Evolutionary conservation across 768 basidiomycete genomes (phyloP).

Genomic region (Crassisporium funariophilum): DNA sequence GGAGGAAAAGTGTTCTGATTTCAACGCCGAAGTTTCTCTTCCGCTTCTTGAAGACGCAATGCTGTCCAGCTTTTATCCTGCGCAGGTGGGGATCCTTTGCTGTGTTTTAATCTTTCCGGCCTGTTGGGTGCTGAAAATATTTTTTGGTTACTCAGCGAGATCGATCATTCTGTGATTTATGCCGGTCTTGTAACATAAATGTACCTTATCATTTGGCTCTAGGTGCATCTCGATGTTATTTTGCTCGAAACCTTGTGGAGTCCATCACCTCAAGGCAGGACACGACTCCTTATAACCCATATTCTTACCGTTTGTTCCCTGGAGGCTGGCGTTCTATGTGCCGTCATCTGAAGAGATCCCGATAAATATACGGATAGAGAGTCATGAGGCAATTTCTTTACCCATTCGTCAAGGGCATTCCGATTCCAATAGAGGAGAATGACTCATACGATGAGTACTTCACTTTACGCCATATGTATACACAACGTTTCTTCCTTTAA

Average conservation of each 20-base stretch:
- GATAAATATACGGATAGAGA: constrained; percentile 9
- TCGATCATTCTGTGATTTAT: constrained; percentile 4
- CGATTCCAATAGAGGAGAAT: too few relatives aligned
- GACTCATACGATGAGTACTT: too few relatives aligned
- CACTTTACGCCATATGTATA: too few relatives aligned
- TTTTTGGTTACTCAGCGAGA: constrained; percentile 1
- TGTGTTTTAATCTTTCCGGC: neutral
- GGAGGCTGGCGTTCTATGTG: constrained; percentile 18
- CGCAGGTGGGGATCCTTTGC: neutral
- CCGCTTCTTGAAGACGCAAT: constrained; percentile 1
- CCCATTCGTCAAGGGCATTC: constrained; percentile 5
- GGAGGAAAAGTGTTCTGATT: constrained; percentile 6
- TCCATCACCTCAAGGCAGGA: constrained; percentile 55
- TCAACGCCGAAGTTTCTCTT: constrained; percentile 4
- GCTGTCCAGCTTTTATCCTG: constrained; percentile 15
- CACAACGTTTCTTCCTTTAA: too few relatives aligned
- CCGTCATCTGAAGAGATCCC: too few relatives aligned
- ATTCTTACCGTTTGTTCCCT: constrained; percentile 20
- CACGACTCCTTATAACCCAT: constrained; percentile 38
- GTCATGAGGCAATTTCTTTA: constrained; percentile 21
- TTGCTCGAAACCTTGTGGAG: constrained; percentile 22
- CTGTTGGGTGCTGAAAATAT: neutral
- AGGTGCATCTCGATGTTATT: constrained; percentile 20
- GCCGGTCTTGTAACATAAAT: constrained; percentile 2
- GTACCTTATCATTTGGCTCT: constrained; percentile 25